Evolutionary conservation across 441 rosid species (phyloP).

Genomic region (Adansonia grandidieri): DNA sequence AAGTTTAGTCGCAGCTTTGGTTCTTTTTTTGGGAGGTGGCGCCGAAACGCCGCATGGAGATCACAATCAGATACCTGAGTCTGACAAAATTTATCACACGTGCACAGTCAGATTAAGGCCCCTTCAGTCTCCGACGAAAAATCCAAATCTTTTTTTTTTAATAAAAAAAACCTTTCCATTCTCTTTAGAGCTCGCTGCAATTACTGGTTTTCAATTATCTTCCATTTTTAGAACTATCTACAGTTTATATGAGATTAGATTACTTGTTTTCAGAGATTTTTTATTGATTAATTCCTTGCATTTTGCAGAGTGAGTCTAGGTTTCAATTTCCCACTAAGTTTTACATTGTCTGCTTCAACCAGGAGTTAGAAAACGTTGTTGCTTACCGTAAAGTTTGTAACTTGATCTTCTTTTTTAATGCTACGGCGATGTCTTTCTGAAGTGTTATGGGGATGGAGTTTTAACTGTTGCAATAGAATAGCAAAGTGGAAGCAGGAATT

Average conservation of each 20-base stretch:
- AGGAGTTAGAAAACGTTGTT: background rate
- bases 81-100: constrained; percentile 26
- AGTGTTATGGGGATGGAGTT: background rate
- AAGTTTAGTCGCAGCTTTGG: background rate
- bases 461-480: constrained; percentile 2
- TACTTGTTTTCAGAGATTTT: background rate
- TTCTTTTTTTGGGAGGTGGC: background rate
- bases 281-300: background rate
- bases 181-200: constrained; percentile 41
- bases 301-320: constrained; percentile 13
- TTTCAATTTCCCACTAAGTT: background rate
- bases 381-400: too few relatives aligned
- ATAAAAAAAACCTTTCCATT: background rate
- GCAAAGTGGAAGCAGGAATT: constrained; percentile 18
- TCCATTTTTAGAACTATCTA: background rate
- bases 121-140: background rate
- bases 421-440: background rate
- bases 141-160: background rate
- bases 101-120: constrained; percentile 35
- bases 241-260: background rate
- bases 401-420: constrained; percentile 3
- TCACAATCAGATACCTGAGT: background rate
- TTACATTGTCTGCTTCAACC: background rate
- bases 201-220: background rate
- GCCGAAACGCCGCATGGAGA: background rate